A percentile compares a stretch with the other conserved stretches of the same genome.
These are phyloP conservation scores for Linnemannia exigua DNA, from an alignment of 192 early-diverging fungal genomes.

Conservation along the genomic window DNA sequence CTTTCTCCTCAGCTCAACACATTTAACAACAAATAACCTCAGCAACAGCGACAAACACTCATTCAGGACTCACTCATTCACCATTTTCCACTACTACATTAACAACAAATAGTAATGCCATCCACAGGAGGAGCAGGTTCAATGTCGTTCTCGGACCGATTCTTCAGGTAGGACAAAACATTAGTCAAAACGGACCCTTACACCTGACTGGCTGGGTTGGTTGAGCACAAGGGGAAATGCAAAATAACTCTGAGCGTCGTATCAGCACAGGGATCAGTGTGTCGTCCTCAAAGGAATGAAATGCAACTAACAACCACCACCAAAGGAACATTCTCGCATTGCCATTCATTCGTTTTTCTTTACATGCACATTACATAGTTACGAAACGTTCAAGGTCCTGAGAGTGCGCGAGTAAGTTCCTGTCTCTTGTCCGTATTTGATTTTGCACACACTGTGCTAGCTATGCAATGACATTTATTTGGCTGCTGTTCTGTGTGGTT, in stretches of 20 bases:
- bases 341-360: neutral
- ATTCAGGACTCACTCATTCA: neutral
- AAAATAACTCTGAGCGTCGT: too few relatives aligned
- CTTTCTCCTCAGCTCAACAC: neutral
- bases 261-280: too few relatives aligned
- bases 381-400: constrained; percentile 52
- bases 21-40: neutral
- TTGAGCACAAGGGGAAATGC: too few relatives aligned
- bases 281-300: too few relatives aligned
- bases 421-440: neutral
- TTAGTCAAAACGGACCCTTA: too few relatives aligned
- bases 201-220: neutral
- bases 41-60: neutral
- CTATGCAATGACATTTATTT: neutral
- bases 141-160: constrained; percentile 48
- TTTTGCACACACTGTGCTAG: neutral
- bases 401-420: constrained; percentile 50
- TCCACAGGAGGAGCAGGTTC: constrained; percentile 13
- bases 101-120: constrained; percentile 5
- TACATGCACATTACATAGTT: constrained; percentile 12
- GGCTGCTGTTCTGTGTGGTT: neutral
- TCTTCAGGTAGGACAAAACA: constrained; percentile 48
- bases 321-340: neutral
- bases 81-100: neutral
- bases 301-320: neutral